Base-by-base conservation (phyloP, 345 rosid genomes). In the Citropsis articulata region DNA sequence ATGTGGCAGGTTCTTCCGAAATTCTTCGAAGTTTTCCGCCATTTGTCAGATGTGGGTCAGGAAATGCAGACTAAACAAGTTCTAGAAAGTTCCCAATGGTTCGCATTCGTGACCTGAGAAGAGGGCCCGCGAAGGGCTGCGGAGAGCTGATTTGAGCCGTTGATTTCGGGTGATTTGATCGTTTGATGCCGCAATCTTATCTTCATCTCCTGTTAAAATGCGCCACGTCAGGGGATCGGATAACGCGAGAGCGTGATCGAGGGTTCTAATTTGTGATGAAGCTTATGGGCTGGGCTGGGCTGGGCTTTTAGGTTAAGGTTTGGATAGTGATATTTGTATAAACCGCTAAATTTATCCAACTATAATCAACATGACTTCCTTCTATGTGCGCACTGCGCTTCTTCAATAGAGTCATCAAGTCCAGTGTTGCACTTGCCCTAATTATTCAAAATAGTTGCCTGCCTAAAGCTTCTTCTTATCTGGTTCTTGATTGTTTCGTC, bases 21-120 rank as follows among this genome's bases (percentile, higher is more conserved):
- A 9, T 35, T 22, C 28, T 19, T 28, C 24, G 59, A 77, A 74
- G 68, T 35, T 79, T 7, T 80, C 79, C 59, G 75, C 64, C 78
- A 81, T 18, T 48, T 71, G 45, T 59, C 53, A 5, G 4, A 2
- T 7, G 42, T 33, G 30, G 42, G 69, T 6, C 30, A 45, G 69
- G 9, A 9, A 9, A 9, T 9, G 13, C 45, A 40, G 45, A 40
- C 45, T 40, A 40, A 55, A 38, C 22, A 70, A 53, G 48, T 63
- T 50, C 80, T 40, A 72, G 82, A 83, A 76, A 56, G 33, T 75
- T 82, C 82, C 71, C 48, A 6, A 12, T 21, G 56, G 13, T 64
- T 48, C 56, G 62, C 4, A 13, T 19, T 33, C 9, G 9, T 2
- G 13, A 4, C 50, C 5, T 12, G 13, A 18, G 6, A 3, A 24